These are phyloP conservation scores for Spathaspora boniae DNA, from an alignment of 805 yeast species.

Conservation along the genomic window DNA sequence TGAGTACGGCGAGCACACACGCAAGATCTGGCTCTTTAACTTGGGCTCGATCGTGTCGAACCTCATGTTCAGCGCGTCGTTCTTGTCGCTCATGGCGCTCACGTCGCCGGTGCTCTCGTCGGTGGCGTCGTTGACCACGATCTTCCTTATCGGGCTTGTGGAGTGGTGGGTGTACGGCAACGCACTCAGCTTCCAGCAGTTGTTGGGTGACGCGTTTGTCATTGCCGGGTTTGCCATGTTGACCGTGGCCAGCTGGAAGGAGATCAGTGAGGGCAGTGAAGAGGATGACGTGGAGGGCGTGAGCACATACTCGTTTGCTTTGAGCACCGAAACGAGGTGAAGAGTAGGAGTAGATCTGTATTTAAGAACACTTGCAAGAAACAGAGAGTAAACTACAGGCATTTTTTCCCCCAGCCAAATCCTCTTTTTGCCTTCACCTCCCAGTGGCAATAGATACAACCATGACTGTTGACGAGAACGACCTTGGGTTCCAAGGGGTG, in stretches of 20 bases:
- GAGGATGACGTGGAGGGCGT: slow-evolving; percentile 43
- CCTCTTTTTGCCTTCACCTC: not conserved
- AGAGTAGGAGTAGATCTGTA: not conserved
- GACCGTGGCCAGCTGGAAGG: slow-evolving; percentile 63
- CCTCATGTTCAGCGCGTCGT: slow-evolving; percentile 64
- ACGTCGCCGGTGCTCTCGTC: slow-evolving; percentile 83
- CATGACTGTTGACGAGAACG: slow-evolving; percentile 14
- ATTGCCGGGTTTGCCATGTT: slow-evolving; percentile 66
- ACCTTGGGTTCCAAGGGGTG: slow-evolving; percentile 20
- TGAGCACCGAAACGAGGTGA: slow-evolving; percentile 20
- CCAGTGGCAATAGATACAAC: not conserved
- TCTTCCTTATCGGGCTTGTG: slow-evolving; percentile 71
- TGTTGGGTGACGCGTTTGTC: slow-evolving; percentile 67
- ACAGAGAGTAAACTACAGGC: not conserved
- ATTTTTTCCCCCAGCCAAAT: not conserved
- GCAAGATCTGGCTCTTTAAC: slow-evolving; percentile 44
- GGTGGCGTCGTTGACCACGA: slow-evolving; percentile 66
- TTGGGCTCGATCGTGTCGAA: slow-evolving; percentile 57
- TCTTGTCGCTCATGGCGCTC: slow-evolving; percentile 73
- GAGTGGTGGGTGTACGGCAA: slow-evolving; percentile 70
- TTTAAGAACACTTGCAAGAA: not conserved
- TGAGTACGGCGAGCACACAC: slow-evolving; percentile 32
- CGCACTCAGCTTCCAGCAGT: slow-evolving; percentile 50
- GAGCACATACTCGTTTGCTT: slow-evolving; percentile 41
- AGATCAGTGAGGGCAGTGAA: slow-evolving; percentile 49